Conservation (phyloP, 495 filamentous ascomycete genomes). For the Cenococcum geophilum region DNA sequence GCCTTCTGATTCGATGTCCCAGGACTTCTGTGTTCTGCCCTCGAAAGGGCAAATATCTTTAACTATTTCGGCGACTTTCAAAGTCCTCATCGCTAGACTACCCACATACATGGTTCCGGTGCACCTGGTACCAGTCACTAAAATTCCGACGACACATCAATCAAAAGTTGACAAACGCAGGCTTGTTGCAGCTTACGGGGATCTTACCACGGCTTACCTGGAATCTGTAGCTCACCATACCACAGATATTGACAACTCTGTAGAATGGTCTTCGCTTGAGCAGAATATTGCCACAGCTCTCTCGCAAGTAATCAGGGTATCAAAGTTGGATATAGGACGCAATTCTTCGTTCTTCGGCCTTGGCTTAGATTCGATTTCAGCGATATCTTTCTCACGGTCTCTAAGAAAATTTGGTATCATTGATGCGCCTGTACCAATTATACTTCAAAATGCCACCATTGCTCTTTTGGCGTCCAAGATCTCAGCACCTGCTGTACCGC, state of each 20-base stretch:
- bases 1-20: conserved; percentile 27
- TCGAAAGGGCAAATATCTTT: neutral
- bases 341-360: conserved; percentile 55
- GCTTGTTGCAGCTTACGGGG: conserved; percentile 37
- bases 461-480: conserved; percentile 47
- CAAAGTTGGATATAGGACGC: conserved; percentile 42
- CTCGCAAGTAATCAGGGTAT: conserved; percentile 43
- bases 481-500: neutral
- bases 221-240: conserved; percentile 31
- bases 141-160: conserved; percentile 56
- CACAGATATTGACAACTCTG: conserved; percentile 21
- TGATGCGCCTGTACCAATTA: conserved; percentile 52
- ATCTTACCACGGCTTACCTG: conserved; percentile 26
- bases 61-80: conserved; percentile 13
- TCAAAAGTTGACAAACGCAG: conserved; percentile 55
- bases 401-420: conserved; percentile 42
- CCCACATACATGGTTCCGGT: conserved; percentile 65
- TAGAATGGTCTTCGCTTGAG: conserved; percentile 40
- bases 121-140: conserved; percentile 57
- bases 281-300: conserved; percentile 47
- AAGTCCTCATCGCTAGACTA: conserved; percentile 41
- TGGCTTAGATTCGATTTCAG: conserved; percentile 76
- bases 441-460: conserved; percentile 58
- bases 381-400: conserved; percentile 57
- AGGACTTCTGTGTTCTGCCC: conserved; percentile 14